Evolutionary conservation across 306 rosid species (phyloP).

Genomic region (Datisca glomerata): DNA sequence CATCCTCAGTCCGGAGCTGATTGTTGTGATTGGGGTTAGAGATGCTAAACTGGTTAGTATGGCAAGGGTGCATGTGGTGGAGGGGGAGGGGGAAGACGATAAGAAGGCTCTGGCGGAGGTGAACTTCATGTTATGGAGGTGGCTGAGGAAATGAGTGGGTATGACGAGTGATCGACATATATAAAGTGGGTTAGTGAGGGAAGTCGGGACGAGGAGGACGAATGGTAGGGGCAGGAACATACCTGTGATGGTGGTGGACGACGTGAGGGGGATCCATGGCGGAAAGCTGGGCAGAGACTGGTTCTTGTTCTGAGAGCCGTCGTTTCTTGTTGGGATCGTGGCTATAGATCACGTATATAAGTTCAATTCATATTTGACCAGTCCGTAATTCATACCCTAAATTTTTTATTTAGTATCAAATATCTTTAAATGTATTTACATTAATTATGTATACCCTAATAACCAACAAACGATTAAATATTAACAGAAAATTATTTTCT

Average conservation of each 20-base stretch:
- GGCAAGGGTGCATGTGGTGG: conserved; percentile 11
- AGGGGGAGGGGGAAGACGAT: conserved; percentile 12
- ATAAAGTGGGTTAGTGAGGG: conserved; percentile 12
- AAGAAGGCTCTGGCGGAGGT: too few relatives aligned
- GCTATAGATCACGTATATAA: too few relatives aligned
- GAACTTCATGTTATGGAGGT: conserved; percentile 9
- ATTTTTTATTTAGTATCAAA: too few relatives aligned
- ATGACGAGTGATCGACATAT: not conserved
- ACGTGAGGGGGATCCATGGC: conserved; percentile 14
- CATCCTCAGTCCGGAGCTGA: conserved; percentile 12
- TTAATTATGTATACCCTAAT: too few relatives aligned
- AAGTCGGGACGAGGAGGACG: conserved; percentile 11
- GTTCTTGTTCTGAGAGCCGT: too few relatives aligned
- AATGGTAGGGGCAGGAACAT: conserved; percentile 10
- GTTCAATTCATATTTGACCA: too few relatives aligned
- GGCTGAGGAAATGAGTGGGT: conserved; percentile 4
- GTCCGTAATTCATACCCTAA: too few relatives aligned
- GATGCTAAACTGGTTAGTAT: conserved; percentile 17
- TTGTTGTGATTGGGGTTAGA: conserved; percentile 5
- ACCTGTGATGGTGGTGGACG: conserved; percentile 9
- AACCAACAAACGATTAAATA: too few relatives aligned
- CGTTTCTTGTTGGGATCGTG: too few relatives aligned
- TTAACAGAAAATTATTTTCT: too few relatives aligned
- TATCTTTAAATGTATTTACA: too few relatives aligned
- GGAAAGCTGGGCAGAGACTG: too few relatives aligned